Conservation (phyloP, 2,329 filamentous ascomycete genomes). For the Ophiocordyceps camponoti-rufipedis region DNA sequence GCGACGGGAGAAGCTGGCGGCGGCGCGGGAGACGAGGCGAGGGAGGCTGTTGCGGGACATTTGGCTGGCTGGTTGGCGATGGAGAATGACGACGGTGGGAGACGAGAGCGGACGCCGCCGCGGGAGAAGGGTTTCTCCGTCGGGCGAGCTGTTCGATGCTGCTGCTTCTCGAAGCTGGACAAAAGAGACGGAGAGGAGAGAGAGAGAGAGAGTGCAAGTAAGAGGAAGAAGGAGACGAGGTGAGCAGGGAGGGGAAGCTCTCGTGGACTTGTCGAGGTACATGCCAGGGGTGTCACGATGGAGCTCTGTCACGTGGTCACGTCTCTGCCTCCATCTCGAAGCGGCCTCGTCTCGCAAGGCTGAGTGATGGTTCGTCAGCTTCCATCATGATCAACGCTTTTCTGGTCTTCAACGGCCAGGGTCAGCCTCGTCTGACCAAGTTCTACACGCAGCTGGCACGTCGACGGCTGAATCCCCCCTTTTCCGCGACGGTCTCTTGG, state of each 20-base stretch:
- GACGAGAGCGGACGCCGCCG: not conserved
- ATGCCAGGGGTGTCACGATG: no score
- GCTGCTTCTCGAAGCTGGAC: not conserved
- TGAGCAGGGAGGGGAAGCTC: not conserved
- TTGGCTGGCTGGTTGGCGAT: not conserved
- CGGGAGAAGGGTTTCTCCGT: not conserved
- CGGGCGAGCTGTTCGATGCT: not conserved
- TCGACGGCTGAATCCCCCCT: not conserved
- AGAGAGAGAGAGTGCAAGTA: not conserved
- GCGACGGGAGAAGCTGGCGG: not conserved
- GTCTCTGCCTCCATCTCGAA: no score
- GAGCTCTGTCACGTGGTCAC: no score
- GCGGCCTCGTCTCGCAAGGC: no score
- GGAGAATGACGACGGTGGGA: not conserved
- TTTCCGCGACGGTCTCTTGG: not conserved
- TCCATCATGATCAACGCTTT: constrained; percentile 88
- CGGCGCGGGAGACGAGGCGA: not conserved
- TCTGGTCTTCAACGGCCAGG: constrained; percentile 95
- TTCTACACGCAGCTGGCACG: constrained; percentile 91
- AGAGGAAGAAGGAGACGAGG: not conserved
- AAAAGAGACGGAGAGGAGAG: not conserved
- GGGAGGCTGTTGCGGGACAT: not conserved
- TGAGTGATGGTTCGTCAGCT: not conserved
- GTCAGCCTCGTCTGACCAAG: constrained; percentile 89
- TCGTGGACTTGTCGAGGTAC: no score